Conservation (phyloP, 2,329 filamentous ascomycete species). For the Teratosphaeria viscida region DNA sequence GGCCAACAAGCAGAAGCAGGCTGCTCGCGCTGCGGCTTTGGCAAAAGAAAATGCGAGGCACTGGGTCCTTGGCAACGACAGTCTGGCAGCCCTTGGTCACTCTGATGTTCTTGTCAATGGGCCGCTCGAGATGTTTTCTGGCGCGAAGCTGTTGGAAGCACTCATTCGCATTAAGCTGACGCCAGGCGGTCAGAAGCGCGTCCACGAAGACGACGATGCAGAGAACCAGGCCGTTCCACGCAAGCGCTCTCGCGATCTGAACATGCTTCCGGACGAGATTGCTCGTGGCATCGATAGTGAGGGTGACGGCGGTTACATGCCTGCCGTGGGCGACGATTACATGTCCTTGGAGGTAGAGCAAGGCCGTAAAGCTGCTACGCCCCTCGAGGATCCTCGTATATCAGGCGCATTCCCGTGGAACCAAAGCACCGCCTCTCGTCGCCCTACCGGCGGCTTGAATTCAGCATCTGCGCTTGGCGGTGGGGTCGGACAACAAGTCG, state of each 20-base stretch:
- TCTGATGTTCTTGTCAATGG: conserved; percentile 26
- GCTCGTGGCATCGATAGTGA: conserved; percentile 18
- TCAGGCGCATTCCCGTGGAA: conserved; percentile 63
- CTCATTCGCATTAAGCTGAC: conserved; percentile 30
- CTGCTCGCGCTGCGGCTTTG: conserved; percentile 28
- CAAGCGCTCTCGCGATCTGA: conserved; percentile 22
- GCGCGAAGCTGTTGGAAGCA: conserved; percentile 42
- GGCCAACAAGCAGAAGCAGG: conserved; percentile 34
- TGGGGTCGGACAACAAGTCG: conserved; percentile 7
- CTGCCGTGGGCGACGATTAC: conserved; percentile 18
- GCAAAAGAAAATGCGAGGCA: conserved; percentile 54
- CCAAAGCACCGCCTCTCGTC: conserved; percentile 29
- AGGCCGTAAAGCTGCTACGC: conserved; percentile 55
- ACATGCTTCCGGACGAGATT: conserved; percentile 24
- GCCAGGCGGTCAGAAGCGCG: conserved; percentile 16
- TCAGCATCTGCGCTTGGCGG: conserved; percentile 21
- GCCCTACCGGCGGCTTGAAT: conserved; percentile 29
- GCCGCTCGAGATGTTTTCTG: conserved; percentile 50
- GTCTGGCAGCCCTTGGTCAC: conserved; percentile 29
- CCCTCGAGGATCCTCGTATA: conserved; percentile 50
- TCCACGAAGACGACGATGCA: conserved; percentile 12
- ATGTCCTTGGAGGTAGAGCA: conserved; percentile 50
- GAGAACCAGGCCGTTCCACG: conserved; percentile 16
- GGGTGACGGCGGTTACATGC: conserved; percentile 9
- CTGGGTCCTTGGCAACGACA: conserved; percentile 47